Evolutionary conservation across 352 stramenopile genomes (phyloP).

Genomic region (Globisporangium nodosum): DNA sequence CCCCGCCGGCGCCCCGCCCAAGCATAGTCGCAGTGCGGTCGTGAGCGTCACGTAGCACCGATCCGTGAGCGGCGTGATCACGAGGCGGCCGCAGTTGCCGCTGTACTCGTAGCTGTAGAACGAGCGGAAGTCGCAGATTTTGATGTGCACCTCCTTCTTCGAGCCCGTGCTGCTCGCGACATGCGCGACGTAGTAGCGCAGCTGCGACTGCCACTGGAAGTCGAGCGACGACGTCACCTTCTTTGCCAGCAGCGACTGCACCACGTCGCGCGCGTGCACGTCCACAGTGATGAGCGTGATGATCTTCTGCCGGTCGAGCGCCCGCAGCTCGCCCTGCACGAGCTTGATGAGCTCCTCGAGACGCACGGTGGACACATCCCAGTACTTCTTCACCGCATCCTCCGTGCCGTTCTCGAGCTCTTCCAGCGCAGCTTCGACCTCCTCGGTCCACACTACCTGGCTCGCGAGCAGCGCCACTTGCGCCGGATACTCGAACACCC

Average conservation of each 20-base stretch:
- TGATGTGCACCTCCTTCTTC: constrained; percentile 79
- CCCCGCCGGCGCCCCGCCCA: constrained; percentile 71
- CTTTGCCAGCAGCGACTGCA: constrained; percentile 89
- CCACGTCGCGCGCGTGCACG: constrained; percentile 93
- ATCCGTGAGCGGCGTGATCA: constrained; percentile 94
- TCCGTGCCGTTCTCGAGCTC: constrained; percentile 94
- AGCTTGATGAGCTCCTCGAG: constrained; percentile 92
- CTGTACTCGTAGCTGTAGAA: constrained; percentile 97
- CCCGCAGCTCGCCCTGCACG: constrained; percentile 78
- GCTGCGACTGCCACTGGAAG: constrained; percentile 95
- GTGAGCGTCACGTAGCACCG: constrained; percentile 90
- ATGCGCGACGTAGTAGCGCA: constrained; percentile 89
- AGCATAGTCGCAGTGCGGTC: constrained; percentile 67
- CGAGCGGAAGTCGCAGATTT: constrained; percentile 88
- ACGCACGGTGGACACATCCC: constrained; percentile 87
- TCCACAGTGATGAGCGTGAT: constrained; percentile 98
- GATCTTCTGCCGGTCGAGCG: constrained; percentile 87
- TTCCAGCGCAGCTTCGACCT: constrained; percentile 88
- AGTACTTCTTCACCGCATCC: constrained; percentile 94
- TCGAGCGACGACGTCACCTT: constrained; percentile 89
- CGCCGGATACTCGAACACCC: constrained; percentile 89
- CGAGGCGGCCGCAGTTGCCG: constrained; percentile 90
- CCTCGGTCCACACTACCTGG: constrained; percentile 93
- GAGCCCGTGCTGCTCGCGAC: constrained; percentile 27
- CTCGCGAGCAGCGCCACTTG: constrained; percentile 83